A percentile compares a stretch with the other conserved stretches of the same genome.
These are phyloP conservation scores for Corylus americana DNA, from an alignment of 306 rosid species.

Conservation along the genomic window DNA sequence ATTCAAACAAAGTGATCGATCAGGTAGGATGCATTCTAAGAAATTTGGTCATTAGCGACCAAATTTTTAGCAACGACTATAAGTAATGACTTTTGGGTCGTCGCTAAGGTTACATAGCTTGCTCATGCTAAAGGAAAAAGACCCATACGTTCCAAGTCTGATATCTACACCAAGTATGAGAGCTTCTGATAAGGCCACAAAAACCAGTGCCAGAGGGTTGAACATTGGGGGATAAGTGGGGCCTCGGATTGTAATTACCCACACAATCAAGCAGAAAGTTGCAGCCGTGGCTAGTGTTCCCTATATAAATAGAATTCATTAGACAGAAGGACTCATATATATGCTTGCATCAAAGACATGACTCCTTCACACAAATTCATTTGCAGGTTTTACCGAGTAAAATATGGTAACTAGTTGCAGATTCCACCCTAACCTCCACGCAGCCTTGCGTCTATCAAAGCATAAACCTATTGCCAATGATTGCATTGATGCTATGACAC, in stretches of 20 bases:
- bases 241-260: constrained; percentile 56
- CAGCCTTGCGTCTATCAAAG: constrained; percentile 35
- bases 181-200: constrained; percentile 60
- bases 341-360: neutral
- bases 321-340: neutral
- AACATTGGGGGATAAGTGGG: constrained; percentile 75
- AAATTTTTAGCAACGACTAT: no score
- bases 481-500: constrained; percentile 56
- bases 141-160: constrained; percentile 52
- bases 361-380: neutral
- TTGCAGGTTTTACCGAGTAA: constrained; percentile 48
- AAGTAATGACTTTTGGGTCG: no score
- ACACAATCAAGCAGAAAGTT: constrained; percentile 53
- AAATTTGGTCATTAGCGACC: no score
- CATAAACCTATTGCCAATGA: constrained; percentile 42
- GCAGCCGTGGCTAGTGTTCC: constrained; percentile 63
- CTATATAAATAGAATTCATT: constrained; percentile 28
- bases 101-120: no score
- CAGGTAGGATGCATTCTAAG: neutral
- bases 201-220: constrained; percentile 63
- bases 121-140: neutral
- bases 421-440: constrained; percentile 65
- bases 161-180: constrained; percentile 51
- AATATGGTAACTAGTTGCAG: constrained; percentile 57
- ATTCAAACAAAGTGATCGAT: neutral